phyloP scores from a whole-genome alignment of 2,329 filamentous ascomycete genomes.

The Catunica adiposa region DNA sequence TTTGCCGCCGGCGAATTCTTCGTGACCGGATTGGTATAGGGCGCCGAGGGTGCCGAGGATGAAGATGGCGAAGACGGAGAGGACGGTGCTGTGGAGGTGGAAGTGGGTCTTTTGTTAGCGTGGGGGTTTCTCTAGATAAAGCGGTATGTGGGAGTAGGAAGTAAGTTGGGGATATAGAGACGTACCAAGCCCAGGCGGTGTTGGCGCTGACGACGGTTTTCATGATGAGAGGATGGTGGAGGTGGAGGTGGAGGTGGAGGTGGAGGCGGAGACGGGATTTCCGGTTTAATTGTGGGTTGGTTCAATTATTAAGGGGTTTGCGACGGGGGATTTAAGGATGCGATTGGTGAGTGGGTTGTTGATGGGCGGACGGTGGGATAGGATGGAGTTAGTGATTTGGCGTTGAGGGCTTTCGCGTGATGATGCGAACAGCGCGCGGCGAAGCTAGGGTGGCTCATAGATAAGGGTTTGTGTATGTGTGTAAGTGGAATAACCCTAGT shows the following conservation, averaged over 20 bases:
- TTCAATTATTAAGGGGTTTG: too few relatives aligned
- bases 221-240: slow-evolving; percentile 41
- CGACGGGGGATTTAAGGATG: too few relatives aligned
- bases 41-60: slow-evolving; percentile 47
- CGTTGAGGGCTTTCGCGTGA: too few relatives aligned
- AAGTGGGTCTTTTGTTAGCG: not conserved
- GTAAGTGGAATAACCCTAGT: too few relatives aligned
- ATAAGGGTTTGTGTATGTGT: too few relatives aligned
- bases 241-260: not conserved
- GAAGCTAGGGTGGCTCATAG: too few relatives aligned
- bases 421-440: too few relatives aligned
- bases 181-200: slow-evolving; percentile 91
- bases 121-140: too few relatives aligned
- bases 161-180: slow-evolving; percentile 14
- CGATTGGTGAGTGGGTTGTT: too few relatives aligned
- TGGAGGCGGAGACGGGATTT: not conserved
- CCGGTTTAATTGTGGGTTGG: not conserved
- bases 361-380: too few relatives aligned
- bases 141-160: too few relatives aligned
- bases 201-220: slow-evolving; percentile 85
- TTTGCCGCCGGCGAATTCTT: slow-evolving; percentile 63
- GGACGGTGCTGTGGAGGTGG: slow-evolving; percentile 45
- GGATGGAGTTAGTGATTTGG: too few relatives aligned
- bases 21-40: slow-evolving; percentile 66
- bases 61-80: slow-evolving; percentile 48